These are phyloP conservation scores for Russula lepida DNA, from an alignment of 768 basidiomycete species.

Conservation along the genomic window DNA sequence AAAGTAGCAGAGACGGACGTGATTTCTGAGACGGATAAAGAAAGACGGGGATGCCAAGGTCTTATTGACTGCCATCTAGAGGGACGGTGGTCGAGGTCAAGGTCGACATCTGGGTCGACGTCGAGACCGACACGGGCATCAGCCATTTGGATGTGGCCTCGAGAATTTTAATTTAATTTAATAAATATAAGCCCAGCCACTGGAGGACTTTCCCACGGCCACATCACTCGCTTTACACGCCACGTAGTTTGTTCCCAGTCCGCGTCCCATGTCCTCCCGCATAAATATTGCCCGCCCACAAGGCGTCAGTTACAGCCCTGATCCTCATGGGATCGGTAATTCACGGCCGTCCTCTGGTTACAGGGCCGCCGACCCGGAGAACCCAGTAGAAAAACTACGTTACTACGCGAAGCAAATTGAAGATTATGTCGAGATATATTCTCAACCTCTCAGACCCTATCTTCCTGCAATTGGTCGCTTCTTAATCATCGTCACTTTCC, in stretches of 20 bases:
- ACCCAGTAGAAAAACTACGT: constrained; percentile 72
- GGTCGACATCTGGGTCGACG: neutral
- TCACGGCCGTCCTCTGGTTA: constrained; percentile 61
- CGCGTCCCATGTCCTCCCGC: constrained; percentile 58
- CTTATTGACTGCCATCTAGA: constrained; percentile 61
- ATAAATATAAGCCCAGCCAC: neutral
- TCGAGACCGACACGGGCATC: neutral
- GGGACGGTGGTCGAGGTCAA: neutral
- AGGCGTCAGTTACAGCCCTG: constrained; percentile 44
- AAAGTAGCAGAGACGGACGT: constrained; percentile 83
- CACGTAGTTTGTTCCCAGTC: neutral
- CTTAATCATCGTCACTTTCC: constrained; percentile 94
- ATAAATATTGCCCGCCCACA: constrained; percentile 73
- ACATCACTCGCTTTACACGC: neutral
- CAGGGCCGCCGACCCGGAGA: constrained; percentile 72
- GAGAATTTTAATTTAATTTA: neutral
- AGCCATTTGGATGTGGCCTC: neutral
- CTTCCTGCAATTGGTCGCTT: constrained; percentile 93
- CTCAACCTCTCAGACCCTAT: constrained; percentile 89
- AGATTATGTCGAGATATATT: constrained; percentile 86
- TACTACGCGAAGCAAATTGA: constrained; percentile 69
- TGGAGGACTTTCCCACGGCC: neutral
- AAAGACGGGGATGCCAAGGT: constrained; percentile 67
- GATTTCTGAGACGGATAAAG: constrained; percentile 66
- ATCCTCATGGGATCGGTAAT: constrained; percentile 77